These are phyloP conservation scores for Boletellus sp. DNA, from an alignment of 1,284 basidiomycete genomes.

Conservation along the genomic window DNA sequence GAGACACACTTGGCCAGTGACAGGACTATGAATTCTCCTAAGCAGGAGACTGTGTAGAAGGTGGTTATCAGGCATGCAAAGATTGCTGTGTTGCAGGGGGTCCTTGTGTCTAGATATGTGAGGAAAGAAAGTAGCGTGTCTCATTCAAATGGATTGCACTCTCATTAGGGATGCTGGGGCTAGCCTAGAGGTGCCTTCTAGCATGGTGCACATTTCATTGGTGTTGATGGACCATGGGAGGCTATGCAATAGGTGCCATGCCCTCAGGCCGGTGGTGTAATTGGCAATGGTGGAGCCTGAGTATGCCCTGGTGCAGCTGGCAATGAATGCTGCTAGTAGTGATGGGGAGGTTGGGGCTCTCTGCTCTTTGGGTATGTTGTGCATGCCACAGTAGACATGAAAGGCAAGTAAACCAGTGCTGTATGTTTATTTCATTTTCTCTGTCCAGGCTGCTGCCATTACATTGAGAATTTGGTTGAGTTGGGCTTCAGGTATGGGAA, in stretches of 20 bases:
- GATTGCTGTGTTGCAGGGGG: neutral
- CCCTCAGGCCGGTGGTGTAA: neutral
- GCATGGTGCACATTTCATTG: neutral
- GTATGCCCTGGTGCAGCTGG: neutral
- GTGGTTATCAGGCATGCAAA: neutral
- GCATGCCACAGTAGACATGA: neutral
- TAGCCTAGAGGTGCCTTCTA: neutral
- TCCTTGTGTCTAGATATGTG: neutral
- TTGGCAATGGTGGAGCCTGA: neutral
- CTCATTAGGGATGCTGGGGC: neutral
- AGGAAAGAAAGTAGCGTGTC: neutral
- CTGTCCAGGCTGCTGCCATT: no score
- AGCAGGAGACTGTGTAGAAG: neutral
- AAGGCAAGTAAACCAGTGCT: neutral
- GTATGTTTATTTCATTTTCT: neutral
- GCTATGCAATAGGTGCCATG: neutral
- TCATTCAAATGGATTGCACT: neutral
- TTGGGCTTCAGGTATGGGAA: no score
- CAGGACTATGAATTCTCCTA: conserved; percentile 7
- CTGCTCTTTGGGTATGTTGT: neutral
- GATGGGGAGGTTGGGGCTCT: neutral
- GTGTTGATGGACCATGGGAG: neutral
- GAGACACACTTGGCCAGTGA: neutral
- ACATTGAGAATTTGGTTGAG: no score
- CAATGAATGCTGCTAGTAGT: neutral